Evolutionary conservation across 441 rosid genomes (phyloP), one percentile per base, ranked within the genome.

Genomic region (Manihot esculenta): DNA sequence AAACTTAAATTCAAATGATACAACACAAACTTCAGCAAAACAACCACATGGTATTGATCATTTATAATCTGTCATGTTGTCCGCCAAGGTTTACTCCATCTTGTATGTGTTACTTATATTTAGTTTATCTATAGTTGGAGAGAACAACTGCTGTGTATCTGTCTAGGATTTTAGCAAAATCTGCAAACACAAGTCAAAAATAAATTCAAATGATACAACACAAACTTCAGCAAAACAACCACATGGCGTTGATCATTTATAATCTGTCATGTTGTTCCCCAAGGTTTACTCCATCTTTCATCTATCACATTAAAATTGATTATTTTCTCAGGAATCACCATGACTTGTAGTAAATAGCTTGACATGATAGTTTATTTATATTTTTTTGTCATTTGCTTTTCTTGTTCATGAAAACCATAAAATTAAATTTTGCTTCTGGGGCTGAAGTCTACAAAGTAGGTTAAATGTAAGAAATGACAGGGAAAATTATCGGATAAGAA

Each of bases 91-190:
- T n/a, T n/a, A n/a, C n/a, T n/a, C n/a, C n/a, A n/a, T n/a, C n/a
- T n/a, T n/a, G n/a, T n/a, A n/a, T n/a, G n/a, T n/a, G n/a, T n/a
- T n/a, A n/a, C n/a, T 79, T 35, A 80, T 72, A 64, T 82, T 82
- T 73, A 88, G 85, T 69, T 80, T 88, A 66, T 81, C 83, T 44
- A 77, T 72, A 68, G 62, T 73, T 66, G 92, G 84, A 73, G 81
- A 84, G 75, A 84, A 68, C 84, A 88, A 68, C 64, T 79, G 82
- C 50, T 77, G 83, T 69, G 85, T 76, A 71, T 86, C 88, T 60
- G 69, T 59, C 14, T 84, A 81, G 69, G 88, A 80, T 76, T 83
- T 86, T 35, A 50, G 77, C 58, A 80, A 81, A 80, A 88, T 79
- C 98, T 94, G 93, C 85, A 79, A 67, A 33, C 38, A 33, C 38